Evolutionary conservation across 1,139 yeast species (phyloP), one percentile per base, ranked within the genome.

Genomic region (Saccharomyces hybrid): DNA sequence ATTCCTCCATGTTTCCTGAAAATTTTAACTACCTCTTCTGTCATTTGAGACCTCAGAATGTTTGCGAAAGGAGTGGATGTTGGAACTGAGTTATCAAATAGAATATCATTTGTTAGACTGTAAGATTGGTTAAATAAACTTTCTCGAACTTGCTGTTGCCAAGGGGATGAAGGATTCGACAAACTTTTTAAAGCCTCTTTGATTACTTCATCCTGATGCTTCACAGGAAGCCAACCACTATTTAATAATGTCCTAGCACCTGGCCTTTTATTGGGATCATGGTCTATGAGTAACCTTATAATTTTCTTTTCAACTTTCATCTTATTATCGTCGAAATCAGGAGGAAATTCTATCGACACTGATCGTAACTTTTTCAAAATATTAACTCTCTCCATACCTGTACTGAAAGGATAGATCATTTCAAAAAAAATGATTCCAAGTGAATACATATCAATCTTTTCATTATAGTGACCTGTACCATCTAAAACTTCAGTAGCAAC

Each of bases 371-470:
- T 77, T 56, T 83, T 80, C 28, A 93, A 72, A 9, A 82, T 87
- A 50, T 77, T 76, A 2, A 87, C 91, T 53, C 99, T 77, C 68
- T 95, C 99, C 97, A 95, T 93, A 2, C 90, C 93, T 0, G 99
- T 95, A 14, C 77, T 75, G 65, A 93, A 77, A 0, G 85, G 77
- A 69, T 85, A 89, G 32, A 90, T 81, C 98, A 95, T 91, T 68
- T 95, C 99, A 69, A 93, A 93, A 67, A 93, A 89, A 2, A 95
- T 93, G 31, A 95, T 82, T 4, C 99, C 99, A 52, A 95, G 72
- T 0, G 99, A 90, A 68, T 90, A 95, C 88, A 95, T 85, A 68
- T 95, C 99, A 26, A 93, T 96, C 62, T 93, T 93, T 59, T 88
- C 96, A 65, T 90, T 85, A 67, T 93, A 93, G 27, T 80, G 76